phyloP scores from a whole-genome alignment of 2,329 filamentous ascomycete genomes.

The Lasiodiplodia sp. region DNA sequence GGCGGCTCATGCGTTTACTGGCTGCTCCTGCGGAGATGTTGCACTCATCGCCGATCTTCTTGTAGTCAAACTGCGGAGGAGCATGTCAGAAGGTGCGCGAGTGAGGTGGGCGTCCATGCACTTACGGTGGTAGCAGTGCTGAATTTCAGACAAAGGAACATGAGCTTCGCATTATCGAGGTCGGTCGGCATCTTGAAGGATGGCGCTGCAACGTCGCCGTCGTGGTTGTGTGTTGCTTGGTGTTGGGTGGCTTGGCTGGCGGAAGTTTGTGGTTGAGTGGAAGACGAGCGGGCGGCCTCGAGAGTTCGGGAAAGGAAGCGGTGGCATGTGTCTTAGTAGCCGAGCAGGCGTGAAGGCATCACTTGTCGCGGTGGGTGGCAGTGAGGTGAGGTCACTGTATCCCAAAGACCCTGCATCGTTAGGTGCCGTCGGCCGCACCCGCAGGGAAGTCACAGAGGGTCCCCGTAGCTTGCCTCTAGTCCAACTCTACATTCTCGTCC shows the following conservation, averaged over 20 bases:
- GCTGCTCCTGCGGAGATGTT: slow-evolving; percentile 38
- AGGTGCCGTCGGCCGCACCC: not conserved
- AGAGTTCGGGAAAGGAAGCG: not conserved
- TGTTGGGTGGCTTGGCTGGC: not conserved
- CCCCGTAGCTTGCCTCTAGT: not conserved
- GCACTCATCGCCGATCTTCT: slow-evolving; percentile 6
- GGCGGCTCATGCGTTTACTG: slow-evolving; percentile 43
- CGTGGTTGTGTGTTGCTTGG: not conserved
- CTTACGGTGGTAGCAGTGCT: slow-evolving; percentile 4
- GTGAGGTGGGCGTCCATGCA: not conserved
- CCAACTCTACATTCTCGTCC: too few species aligned
- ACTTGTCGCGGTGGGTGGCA: too few species aligned
- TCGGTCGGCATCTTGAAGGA: slow-evolving; percentile 14
- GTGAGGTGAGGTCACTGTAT: not conserved
- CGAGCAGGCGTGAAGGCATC: not conserved
- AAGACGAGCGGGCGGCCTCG: not conserved
- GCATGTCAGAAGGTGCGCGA: not conserved
- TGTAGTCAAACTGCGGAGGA: slow-evolving; percentile 15
- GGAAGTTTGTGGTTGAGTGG: not conserved
- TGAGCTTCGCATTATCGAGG: slow-evolving; percentile 17
- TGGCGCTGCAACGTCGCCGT: not conserved
- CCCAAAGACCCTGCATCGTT: not conserved
- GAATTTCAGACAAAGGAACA: slow-evolving; percentile 13
- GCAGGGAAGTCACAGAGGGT: not conserved
- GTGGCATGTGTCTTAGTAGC: not conserved